Conservation (phyloP, 768 basidiomycete species). For the Suillus hirtellus region DNA sequence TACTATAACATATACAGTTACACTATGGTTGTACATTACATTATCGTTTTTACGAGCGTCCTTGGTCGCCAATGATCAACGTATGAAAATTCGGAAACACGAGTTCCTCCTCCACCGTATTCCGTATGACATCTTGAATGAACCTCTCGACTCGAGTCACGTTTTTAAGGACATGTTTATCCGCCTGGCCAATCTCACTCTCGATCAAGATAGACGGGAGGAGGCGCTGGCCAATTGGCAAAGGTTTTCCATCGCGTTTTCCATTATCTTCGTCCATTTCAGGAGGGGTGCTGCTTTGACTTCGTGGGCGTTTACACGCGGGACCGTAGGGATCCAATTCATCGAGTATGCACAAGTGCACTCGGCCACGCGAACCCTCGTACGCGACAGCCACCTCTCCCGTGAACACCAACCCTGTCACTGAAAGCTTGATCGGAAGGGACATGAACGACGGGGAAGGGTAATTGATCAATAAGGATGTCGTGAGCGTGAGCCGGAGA, state of each 20-base stretch:
- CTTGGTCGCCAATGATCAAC: conserved; percentile 49
- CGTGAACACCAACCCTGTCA: conserved; percentile 83
- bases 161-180: conserved; percentile 95
- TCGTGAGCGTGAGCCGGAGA: conserved; percentile 84
- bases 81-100: conserved; percentile 98
- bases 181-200: conserved; percentile 93
- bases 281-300: conserved; percentile 52
- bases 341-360: conserved; percentile 89
- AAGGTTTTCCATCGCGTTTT: conserved; percentile 56
- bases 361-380: conserved; percentile 75
- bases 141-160: conserved; percentile 94
- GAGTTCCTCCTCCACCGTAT: conserved; percentile 92
- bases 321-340: conserved; percentile 86
- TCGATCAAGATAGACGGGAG: conserved; percentile 90
- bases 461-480: conserved; percentile 95
- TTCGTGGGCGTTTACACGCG: conserved; percentile 52
- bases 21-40: conserved; percentile 10
- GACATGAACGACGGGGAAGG: conserved; percentile 97
- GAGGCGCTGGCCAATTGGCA: conserved; percentile 80
- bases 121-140: conserved; percentile 93
- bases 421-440: conserved; percentile 90
- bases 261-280: conserved; percentile 63
- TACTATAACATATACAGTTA: conserved; percentile 39
- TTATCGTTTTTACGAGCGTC: conserved; percentile 9
- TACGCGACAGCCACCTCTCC: conserved; percentile 92